phyloP scores from a whole-genome alignment of 306 rosid genomes.

The Cucurbita moschata region DNA sequence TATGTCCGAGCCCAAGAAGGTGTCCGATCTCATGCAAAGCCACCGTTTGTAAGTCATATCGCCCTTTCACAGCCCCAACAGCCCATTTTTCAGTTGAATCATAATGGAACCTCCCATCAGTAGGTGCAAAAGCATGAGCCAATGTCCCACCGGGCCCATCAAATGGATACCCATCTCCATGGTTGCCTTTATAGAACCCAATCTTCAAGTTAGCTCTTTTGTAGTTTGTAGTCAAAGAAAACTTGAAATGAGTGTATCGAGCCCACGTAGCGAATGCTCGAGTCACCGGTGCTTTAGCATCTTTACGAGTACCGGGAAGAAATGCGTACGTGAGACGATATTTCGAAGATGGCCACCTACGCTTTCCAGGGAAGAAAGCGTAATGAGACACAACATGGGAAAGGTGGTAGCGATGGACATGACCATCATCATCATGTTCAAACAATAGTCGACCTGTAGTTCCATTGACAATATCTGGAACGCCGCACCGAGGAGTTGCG shows the following conservation, averaged over 20 bases:
- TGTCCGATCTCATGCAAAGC: conserved; percentile 12
- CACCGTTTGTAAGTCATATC: background rate
- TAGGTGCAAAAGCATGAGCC: conserved; percentile 7
- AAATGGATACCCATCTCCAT: conserved; percentile 4
- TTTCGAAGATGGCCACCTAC: background rate
- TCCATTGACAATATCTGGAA: background rate
- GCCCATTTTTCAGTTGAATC: conserved; percentile 1
- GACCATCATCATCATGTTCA: background rate
- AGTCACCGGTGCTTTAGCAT: background rate
- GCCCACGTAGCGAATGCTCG: conserved; percentile 1
- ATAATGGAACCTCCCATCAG: conserved; percentile 7
- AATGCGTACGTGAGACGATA: background rate
- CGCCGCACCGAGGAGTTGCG: background rate
- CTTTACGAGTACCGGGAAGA: background rate
- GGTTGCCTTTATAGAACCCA: background rate
- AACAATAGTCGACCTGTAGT: background rate
- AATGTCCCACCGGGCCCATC: background rate
- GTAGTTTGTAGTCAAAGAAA: background rate
- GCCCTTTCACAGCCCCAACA: background rate
- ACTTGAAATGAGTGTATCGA: background rate
- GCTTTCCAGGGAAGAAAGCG: background rate
- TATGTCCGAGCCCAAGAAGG: conserved; percentile 6
- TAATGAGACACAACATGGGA: background rate
- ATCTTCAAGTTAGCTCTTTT: background rate
- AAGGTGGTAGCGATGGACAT: background rate